phyloP scores from a whole-genome alignment of 108 stramenopile species.

The Cylindrotheca fusiformis region DNA sequence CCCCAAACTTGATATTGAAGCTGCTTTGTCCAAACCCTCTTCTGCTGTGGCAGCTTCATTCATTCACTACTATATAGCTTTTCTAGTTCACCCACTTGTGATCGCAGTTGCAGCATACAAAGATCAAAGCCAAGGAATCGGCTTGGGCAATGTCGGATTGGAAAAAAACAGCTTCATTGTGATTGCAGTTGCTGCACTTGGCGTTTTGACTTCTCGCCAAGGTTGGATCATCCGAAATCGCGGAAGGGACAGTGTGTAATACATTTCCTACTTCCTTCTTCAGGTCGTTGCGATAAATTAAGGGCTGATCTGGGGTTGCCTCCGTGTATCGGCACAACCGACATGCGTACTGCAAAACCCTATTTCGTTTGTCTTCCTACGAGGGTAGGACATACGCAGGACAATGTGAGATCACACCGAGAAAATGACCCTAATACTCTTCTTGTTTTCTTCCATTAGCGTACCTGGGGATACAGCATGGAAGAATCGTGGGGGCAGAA shows the following conservation, averaged over 20 bases:
- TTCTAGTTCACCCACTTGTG: conserved; percentile 86
- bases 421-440: neutral
- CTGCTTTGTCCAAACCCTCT: too few relatives aligned
- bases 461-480: conserved; percentile 89
- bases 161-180: conserved; percentile 90
- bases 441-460: conserved; percentile 8
- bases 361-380: conserved; percentile 76
- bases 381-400: neutral
- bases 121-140: conserved; percentile 86
- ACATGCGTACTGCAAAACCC: conserved; percentile 72
- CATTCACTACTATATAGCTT: too few relatives aligned
- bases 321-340: conserved; percentile 84
- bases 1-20: too few relatives aligned
- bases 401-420: neutral
- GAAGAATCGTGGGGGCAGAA: conserved; percentile 92
- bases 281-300: conserved; percentile 78
- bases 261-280: conserved; percentile 88
- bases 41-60: too few relatives aligned
- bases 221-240: conserved; percentile 87
- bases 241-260: conserved; percentile 75
- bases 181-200: conserved; percentile 80
- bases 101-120: conserved; percentile 91
- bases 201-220: conserved; percentile 79
- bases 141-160: conserved; percentile 74
- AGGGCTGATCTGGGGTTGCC: conserved; percentile 51